Conservation (phyloP, 2,329 filamentous ascomycete species). For the Dothistroma pini region DNA sequence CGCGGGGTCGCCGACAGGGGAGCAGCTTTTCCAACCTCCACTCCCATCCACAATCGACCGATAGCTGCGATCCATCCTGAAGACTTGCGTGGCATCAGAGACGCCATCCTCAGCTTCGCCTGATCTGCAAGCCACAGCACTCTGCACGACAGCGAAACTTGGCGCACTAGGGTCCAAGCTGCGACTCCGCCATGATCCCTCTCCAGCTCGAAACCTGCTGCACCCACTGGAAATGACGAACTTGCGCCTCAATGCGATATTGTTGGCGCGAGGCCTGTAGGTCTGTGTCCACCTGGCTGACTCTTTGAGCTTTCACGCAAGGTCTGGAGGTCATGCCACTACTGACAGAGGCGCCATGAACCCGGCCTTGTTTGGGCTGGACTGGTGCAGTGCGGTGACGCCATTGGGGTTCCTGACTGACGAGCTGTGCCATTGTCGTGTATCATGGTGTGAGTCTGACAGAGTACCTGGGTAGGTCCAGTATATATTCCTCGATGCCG, state of each 20-base stretch:
- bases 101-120: not conserved
- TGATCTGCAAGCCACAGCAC: not conserved
- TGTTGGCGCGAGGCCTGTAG: not conserved
- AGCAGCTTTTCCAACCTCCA: not conserved
- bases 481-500: not conserved
- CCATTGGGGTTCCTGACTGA: not conserved
- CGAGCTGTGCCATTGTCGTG: not conserved
- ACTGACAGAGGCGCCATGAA: not conserved
- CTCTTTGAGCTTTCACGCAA: not conserved
- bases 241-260: not conserved
- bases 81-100: not conserved
- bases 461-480: not conserved
- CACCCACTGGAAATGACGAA: not conserved
- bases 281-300: not conserved
- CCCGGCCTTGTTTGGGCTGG: not conserved
- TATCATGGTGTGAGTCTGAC: too few relatives aligned
- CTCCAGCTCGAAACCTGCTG: conserved; percentile 4
- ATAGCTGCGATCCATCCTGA: not conserved
- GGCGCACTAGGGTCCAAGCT: not conserved
- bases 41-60: not conserved
- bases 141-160: conserved; percentile 3
- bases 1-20: too few relatives aligned
- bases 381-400: not conserved
- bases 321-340: not conserved
- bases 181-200: not conserved